Base-by-base conservation (phyloP, 306 rosid genomes). In the Citrullus mucosospermus region DNA sequence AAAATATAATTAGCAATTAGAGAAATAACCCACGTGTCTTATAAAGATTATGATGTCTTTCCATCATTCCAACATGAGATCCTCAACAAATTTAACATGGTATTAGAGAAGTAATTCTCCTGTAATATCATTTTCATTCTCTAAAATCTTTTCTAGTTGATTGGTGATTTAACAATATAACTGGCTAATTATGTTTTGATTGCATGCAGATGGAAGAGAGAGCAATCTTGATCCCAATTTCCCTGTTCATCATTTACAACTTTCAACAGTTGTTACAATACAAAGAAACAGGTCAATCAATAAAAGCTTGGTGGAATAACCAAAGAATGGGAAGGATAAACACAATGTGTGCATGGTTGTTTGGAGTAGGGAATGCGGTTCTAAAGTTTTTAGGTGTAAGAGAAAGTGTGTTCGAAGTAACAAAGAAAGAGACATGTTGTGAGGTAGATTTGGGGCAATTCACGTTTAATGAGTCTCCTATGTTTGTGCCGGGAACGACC, bases 381-480 rank as follows among this genome's bases (percentile, higher is more conserved):
- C 70, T 82, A 3, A 85, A 85, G 51, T 22, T 81, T 22, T 9
- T 85, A 30, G 85, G 80, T 1, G 1, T 85, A 32, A 77, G 81
- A 22, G 80, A 85, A 28, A 75, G 70, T 17, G 76, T 77, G 44
- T 82, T 85, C 28, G 83, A 82, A 76, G 83, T 85, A 38, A 85
- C 86, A 74, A 55, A 71, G 48, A 80, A 85, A 53, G 82, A 85
- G 6, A 38, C 63, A 34, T 13, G 13, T 70, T 22, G 20, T 48
- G 54, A 13, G 54, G 54, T 4, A 2, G 16, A 48, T 13, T 48
- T 48, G 0, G 80, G 78, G 2, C 74, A 75, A 41, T 79, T 87
- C 58, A 81, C 82, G 7, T 87, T 85, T 14, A 51, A 87, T 12
- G 81, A 61, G 41, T 87, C 90, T 3, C 78, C 85, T 9, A 76